Evolutionary conservation across 305 asterid genomes (phyloP).

Genomic region (Striga hermonthica): DNA sequence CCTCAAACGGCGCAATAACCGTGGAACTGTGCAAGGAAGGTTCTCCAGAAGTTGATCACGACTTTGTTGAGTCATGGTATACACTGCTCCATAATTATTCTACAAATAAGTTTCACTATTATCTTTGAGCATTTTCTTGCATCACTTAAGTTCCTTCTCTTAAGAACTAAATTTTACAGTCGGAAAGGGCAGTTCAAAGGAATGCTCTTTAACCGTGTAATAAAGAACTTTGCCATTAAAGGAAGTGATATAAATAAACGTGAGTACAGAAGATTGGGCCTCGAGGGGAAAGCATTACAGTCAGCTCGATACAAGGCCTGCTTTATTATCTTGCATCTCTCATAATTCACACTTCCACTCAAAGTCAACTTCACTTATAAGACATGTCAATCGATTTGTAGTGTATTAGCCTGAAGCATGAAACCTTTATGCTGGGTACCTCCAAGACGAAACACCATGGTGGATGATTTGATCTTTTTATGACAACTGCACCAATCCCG

Average conservation of each 20-base stretch:
- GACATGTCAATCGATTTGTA: background rate
- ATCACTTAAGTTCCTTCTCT: slow-evolving; percentile 22
- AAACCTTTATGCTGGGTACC: slow-evolving; percentile 73
- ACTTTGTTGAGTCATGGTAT: slow-evolving; percentile 70
- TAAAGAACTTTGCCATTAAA: slow-evolving; percentile 82
- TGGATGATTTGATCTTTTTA: slow-evolving; percentile 51
- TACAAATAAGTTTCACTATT: slow-evolving; percentile 18
- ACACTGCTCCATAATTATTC: slow-evolving; percentile 27
- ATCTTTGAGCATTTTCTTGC: slow-evolving; percentile 4
- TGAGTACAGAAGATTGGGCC: slow-evolving; percentile 86
- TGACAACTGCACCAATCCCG: slow-evolving; percentile 73
- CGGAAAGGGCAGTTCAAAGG: slow-evolving; percentile 66
- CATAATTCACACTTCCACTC: slow-evolving; percentile 23
- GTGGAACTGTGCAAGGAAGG: slow-evolving; percentile 87
- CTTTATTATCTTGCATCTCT: slow-evolving; percentile 13
- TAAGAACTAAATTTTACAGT: slow-evolving; percentile 48
- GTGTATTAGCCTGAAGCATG: slow-evolving; percentile 58
- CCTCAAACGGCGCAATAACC: slow-evolving; percentile 76
- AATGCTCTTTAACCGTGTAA: slow-evolving; percentile 74
- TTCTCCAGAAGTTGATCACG: slow-evolving; percentile 67
- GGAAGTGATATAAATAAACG: slow-evolving; percentile 68
- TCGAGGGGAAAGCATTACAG: slow-evolving; percentile 75
- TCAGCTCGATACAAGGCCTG: slow-evolving; percentile 83
- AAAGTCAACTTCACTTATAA: background rate
- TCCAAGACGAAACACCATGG: slow-evolving; percentile 48